Evolutionary conservation across 1,284 basidiomycete genomes (phyloP), one percentile per base, ranked within the genome.

Genomic region (Pseudozyma hubeiensis): DNA sequence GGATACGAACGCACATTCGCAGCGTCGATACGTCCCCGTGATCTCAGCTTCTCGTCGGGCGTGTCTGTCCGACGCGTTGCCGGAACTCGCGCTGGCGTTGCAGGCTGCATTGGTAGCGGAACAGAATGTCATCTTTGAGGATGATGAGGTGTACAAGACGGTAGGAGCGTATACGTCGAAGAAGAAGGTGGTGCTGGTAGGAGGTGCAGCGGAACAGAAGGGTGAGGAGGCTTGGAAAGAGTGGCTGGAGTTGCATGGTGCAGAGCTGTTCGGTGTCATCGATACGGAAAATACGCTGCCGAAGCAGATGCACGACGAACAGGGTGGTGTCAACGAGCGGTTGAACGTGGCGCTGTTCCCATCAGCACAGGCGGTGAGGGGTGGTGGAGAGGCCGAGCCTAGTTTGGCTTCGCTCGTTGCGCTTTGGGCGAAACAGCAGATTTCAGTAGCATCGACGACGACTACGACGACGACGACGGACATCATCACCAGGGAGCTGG

Each of bases 11-110:
- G 16, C 17, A 1, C 53, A 60, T 37, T 60, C 64, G 9, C 70
- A 73, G 58, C 43, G 56, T n/a, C 46, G 70, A 39, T 75, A 75
- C 43, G 53, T 75, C 2, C 72, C 72, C 10, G 60, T 75, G 4
- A 34, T 75, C 17, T 65, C 67, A 4, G 53, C 52, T 3, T 6
- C 53, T 7, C 44, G 72, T 8, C 10, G 19, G 11, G n/a, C 39
- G 1, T 54, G 44, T 24, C 51, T 74, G 9, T n/a, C 34, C 0
- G 52, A 57, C 0, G 17, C 2, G 0, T 13, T 53, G 34, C 67
- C 67, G 2, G 64, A 72, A 17, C 50, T 75, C 9, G 48, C 51
- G 0, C 29, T 75, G 43, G 73, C 68, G 6, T 30, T 75, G 43
- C 73, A 75, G n/a, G 57, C 68, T 1, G 51, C 52, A 9, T 47